Evolutionary conservation across 495 filamentous ascomycete species (phyloP).

Genomic region (Polyplosphaeria fusca): DNA sequence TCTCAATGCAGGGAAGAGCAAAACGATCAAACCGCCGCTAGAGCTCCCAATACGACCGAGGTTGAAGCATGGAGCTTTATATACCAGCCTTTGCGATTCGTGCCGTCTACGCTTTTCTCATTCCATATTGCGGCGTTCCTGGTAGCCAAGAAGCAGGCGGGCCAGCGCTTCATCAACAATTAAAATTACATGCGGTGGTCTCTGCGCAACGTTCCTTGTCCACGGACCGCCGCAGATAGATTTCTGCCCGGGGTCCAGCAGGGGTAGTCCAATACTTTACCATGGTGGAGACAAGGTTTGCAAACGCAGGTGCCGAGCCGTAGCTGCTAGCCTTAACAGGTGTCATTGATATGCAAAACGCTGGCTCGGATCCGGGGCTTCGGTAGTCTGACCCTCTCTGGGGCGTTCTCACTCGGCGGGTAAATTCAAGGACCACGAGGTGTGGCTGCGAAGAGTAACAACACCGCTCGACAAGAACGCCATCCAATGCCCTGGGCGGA

Average conservation of each 20-base stretch:
- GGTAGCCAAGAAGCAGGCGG: neutral
- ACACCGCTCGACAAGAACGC: neutral
- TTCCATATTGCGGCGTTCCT: neutral
- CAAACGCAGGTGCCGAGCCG: neutral
- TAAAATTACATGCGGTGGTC: slow-evolving; percentile 2
- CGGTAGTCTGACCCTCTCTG: neutral
- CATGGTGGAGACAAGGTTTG: neutral
- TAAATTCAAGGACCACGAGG: neutral
- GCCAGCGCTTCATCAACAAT: slow-evolving; percentile 6
- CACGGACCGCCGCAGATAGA: neutral
- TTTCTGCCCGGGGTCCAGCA: neutral
- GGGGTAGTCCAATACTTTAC: neutral
- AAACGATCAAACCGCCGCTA: neutral
- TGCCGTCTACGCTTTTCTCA: neutral
- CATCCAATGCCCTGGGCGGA: neutral
- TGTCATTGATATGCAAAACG: neutral
- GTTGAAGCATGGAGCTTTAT: slow-evolving; percentile 8
- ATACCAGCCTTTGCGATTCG: neutral
- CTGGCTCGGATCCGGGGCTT: neutral
- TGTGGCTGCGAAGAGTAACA: neutral
- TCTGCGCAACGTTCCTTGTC: slow-evolving; percentile 2
- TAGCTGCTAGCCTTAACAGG: neutral
- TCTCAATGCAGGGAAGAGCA: neutral
- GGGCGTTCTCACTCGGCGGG: neutral
- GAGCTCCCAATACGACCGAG: neutral